Percentiles rank a stretch among this genome's conserved stretches.
Conservation (phyloP, 768 basidiomycete species). For the Pleurotus pulmonarius region DNA sequence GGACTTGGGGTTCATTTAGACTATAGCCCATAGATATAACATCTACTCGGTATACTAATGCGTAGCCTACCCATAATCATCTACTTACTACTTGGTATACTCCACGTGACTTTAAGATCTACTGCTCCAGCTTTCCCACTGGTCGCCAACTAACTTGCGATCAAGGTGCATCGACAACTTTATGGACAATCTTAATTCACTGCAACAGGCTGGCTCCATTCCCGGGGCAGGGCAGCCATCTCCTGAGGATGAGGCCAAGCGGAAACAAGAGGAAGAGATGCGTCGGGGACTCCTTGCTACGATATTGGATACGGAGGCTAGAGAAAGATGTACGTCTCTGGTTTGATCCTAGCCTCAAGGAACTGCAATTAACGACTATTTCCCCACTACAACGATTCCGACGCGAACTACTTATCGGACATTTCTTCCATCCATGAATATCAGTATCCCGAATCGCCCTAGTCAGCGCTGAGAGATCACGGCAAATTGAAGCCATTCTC, state of each 20-base stretch:
- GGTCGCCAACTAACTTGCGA: not conserved
- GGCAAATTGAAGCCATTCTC: constrained; percentile 76
- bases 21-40: no score
- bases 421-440: not conserved
- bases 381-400: no score
- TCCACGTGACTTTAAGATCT: no score
- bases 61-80: no score
- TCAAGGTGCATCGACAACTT: not conserved
- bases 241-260: constrained; percentile 49
- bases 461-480: constrained; percentile 78
- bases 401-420: not conserved
- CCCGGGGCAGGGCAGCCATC: not conserved
- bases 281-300: constrained; percentile 74
- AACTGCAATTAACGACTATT: not conserved
- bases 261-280: constrained; percentile 70
- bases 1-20: not conserved
- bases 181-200: not conserved
- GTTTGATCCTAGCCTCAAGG: not conserved
- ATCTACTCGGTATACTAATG: no score
- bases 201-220: not conserved
- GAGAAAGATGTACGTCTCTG: constrained; percentile 66
- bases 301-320: constrained; percentile 70
- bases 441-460: constrained; percentile 85
- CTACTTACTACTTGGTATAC: no score
- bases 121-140: no score